Base-by-base conservation (phyloP, 495 filamentous ascomycete species). In the Sabuloglossum arenarium region DNA sequence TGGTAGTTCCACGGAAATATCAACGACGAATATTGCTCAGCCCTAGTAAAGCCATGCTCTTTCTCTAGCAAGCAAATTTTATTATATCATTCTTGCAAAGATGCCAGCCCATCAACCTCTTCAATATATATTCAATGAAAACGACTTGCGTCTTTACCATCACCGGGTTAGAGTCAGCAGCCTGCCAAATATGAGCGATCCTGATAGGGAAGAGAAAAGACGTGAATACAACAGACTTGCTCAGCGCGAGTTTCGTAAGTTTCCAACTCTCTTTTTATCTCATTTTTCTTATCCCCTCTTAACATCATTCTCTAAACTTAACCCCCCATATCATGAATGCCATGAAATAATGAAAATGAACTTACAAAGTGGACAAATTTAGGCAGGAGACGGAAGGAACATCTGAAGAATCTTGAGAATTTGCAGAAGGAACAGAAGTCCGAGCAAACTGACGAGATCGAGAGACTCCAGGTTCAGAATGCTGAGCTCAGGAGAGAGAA, bases 321-420 rank as follows among this genome's bases (percentile, higher is more conserved):
- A n/a, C n/a, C n/a, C n/a, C n/a, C n/a, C n/a, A n/a, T n/a, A n/a
- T n/a, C n/a, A n/a, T n/a, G n/a, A n/a, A n/a, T n/a, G n/a, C n/a
- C n/a, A n/a, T n/a, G n/a, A n/a, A n/a, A n/a, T n/a, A n/a, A n/a
- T n/a, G n/a, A n/a, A n/a, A n/a, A n/a, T n/a, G n/a, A 12, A 5
- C 45, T 10, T 49, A 23, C 21, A 4, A 24, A 56, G 6, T 23
- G 39, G 25, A 39, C 52, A 2, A 14, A 23, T 12, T 31, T 32
- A 69, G 67, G 67, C 24, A 66, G 65, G 45, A 56, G 67, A 30
- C 60, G 67, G 46, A 69, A 69, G 58, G 67, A 69, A 53, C 67
- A 69, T 58, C 56, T 69, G 19, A 68, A 68, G 59, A 66, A 64
- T 23, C 60, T 69, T 3, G 67, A 69, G 54, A 61, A 64, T 34